Conservation (phyloP, 2,329 filamentous ascomycete species). For the Penicillium occitanis region DNA sequence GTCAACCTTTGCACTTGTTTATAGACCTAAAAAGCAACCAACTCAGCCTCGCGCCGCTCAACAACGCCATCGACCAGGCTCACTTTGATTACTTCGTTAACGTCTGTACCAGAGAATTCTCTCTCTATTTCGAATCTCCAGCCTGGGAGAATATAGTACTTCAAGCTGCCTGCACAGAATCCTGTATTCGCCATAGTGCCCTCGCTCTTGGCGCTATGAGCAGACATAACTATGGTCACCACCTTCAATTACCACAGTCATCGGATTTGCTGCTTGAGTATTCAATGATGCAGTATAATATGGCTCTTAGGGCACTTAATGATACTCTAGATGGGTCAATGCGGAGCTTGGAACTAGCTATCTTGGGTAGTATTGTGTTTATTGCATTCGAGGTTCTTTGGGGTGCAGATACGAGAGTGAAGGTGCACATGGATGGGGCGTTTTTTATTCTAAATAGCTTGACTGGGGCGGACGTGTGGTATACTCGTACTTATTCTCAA, state of each 20-base stretch:
- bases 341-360: conserved; percentile 4
- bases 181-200: not conserved
- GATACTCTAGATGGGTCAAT: not conserved
- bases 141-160: not conserved
- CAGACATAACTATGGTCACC: not conserved
- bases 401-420: conserved; percentile 5
- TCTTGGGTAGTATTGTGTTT: conserved; percentile 14
- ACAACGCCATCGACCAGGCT: not conserved
- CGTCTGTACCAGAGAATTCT: not conserved
- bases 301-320: not conserved
- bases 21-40: not conserved
- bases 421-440: not conserved
- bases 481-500: not conserved
- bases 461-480: not conserved
- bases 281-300: not conserved
- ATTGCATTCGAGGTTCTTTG: conserved; percentile 17
- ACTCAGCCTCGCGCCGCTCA: not conserved
- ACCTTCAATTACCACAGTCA: not conserved
- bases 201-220: not conserved
- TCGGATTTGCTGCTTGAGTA: not conserved
- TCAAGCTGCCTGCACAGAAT: not conserved
- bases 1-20: not conserved
- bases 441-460: not conserved
- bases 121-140: not conserved
- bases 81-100: not conserved